These are phyloP conservation scores for Choiromyces venosus DNA, from an alignment of 495 filamentous ascomycete species.

Conservation along the genomic window DNA sequence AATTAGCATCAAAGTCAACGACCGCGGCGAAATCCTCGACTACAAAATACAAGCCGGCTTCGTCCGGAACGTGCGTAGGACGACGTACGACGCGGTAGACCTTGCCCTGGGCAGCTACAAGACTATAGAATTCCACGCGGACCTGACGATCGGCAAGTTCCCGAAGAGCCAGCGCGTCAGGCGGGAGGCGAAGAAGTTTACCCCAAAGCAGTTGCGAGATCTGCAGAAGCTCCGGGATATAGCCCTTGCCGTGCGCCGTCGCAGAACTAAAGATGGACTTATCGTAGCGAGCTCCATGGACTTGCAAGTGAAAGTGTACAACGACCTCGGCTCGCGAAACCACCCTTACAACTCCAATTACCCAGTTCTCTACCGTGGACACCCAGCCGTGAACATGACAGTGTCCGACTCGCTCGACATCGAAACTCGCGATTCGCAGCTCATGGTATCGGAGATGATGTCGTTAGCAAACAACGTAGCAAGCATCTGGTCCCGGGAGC, in stretches of 20 bases:
- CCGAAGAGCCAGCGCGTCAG: slow-evolving; percentile 24
- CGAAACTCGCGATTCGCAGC: not conserved
- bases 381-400: slow-evolving; percentile 43
- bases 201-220: slow-evolving; percentile 44
- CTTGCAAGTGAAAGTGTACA: slow-evolving; percentile 17
- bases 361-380: slow-evolving; percentile 37
- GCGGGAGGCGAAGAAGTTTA: slow-evolving; percentile 33
- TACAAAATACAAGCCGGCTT: slow-evolving; percentile 64
- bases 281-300: slow-evolving; percentile 7
- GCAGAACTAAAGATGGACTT: slow-evolving; percentile 45
- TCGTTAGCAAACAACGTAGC: slow-evolving; percentile 66
- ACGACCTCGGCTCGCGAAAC: slow-evolving; percentile 13
- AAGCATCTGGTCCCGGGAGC: slow-evolving; percentile 65
- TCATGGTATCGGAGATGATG: slow-evolving; percentile 64
- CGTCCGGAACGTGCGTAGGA: slow-evolving; percentile 63
- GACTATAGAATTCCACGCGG: not conserved
- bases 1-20: slow-evolving; percentile 68
- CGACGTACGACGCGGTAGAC: slow-evolving; percentile 59
- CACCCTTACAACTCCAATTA: slow-evolving; percentile 4
- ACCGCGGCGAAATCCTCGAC: slow-evolving; percentile 63
- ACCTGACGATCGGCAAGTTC: slow-evolving; percentile 40
- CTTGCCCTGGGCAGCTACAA: slow-evolving; percentile 47
- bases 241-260: slow-evolving; percentile 46
- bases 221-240: slow-evolving; percentile 47
- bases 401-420: slow-evolving; percentile 14